Base-by-base conservation (phyloP, 108 stramenopile genomes). In the Cyclotella atomus region DNA sequence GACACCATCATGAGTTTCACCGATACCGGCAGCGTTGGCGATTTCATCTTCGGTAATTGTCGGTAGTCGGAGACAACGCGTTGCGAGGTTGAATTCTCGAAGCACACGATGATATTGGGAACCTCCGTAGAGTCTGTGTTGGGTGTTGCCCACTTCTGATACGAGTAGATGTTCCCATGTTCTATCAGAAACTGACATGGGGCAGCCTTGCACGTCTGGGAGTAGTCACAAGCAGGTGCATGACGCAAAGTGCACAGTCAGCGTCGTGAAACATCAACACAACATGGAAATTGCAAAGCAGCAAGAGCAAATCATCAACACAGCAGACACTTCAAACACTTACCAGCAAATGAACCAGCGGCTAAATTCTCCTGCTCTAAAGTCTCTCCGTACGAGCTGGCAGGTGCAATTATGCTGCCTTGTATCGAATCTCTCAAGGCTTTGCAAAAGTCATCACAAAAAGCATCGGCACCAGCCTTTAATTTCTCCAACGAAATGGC, bases 11-110 rank as follows among this genome's bases (percentile, higher is more conserved):
- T 97, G 96, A 43, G 93, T 89, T 50, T 94, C 93, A 24, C 93
- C 92, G 24, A 97, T 88, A 38, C 96, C 96, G 68, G 92, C 93
- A 30, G 96, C 95, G 81, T 97, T 97, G 43, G 96, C 96, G 74
- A 97, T 95, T 82, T 97, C 96, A 59, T 96, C 93, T 63, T 95
- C 92, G 3, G 91, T 84, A 44, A 96, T 90, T 46, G 87, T 87
- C 17, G 96, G 96, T 8, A 88, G 68, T 34, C 85, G 79, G 53
- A 95, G 86, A 64, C 93, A 93, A 20, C 89, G 72, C 20, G 94
- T 89, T 9, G 96, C 96, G 30, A 95, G 77, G 62, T 87, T 85
- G 67, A 97, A 97, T 73, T 97, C 96, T 33, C 93, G 74, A 23
- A 97, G 53, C 10, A 87, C 89, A 34, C 96, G 87, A 66, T 96